phyloP scores from a whole-genome alignment of 139 green algal species.

The Picochlorum sp. region DNA sequence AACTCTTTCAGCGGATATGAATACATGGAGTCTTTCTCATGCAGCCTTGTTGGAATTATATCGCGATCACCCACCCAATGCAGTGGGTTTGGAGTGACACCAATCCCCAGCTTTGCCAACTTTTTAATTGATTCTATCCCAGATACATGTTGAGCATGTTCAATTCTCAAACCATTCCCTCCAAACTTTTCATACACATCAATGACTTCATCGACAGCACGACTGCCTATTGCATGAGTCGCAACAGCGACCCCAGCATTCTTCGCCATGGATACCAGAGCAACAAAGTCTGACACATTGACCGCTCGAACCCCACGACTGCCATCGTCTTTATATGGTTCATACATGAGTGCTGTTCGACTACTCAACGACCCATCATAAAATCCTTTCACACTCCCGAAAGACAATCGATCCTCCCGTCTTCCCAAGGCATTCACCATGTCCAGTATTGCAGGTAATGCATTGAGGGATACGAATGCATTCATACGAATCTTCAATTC shows the following conservation, averaged over 20 bases:
- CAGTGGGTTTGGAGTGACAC: slow-evolving; percentile 54
- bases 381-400: slow-evolving; percentile 66
- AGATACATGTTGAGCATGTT: slow-evolving; percentile 56
- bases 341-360: slow-evolving; percentile 54
- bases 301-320: slow-evolving; percentile 11
- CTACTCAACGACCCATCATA: slow-evolving; percentile 58
- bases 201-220: slow-evolving; percentile 60
- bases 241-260: slow-evolving; percentile 35
- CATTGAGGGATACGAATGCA: slow-evolving; percentile 29
- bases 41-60: slow-evolving; percentile 40
- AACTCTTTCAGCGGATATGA: slow-evolving; percentile 34
- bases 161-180: slow-evolving; percentile 23
- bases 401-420: slow-evolving; percentile 34
- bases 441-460: slow-evolving; percentile 28
- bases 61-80: slow-evolving; percentile 49
- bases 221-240: slow-evolving; percentile 69
- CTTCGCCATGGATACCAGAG: slow-evolving; percentile 5
- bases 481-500: slow-evolving; percentile 29
- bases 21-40: slow-evolving; percentile 12
- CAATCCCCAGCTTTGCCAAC: slow-evolving; percentile 15
- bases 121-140: not conserved
- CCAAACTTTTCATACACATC: slow-evolving; percentile 9
- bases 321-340: slow-evolving; percentile 37
- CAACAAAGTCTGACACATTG: slow-evolving; percentile 8
- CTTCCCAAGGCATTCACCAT: slow-evolving; percentile 25